Percentiles rank a stretch among this genome's conserved stretches.
Conservation (phyloP, 129 eudicot species). For the Tagetes patula region DNA sequence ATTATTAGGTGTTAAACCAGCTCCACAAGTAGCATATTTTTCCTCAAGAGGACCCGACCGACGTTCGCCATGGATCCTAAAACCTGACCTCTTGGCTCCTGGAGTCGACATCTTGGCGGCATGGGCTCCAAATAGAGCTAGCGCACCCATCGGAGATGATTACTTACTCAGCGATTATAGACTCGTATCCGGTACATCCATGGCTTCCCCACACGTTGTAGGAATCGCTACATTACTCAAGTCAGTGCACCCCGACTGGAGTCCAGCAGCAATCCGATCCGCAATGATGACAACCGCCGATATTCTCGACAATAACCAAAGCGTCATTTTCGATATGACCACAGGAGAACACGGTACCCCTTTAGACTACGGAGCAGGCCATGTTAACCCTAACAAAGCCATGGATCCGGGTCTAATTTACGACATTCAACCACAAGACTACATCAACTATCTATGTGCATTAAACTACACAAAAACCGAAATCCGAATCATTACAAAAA, state of each 20-base stretch:
- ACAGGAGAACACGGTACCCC: slow-evolving; percentile 34
- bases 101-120: slow-evolving; percentile 49
- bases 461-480: slow-evolving; percentile 41
- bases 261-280: slow-evolving; percentile 50
- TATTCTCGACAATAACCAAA: slow-evolving; percentile 30
- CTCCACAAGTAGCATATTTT: slow-evolving; percentile 49
- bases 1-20: slow-evolving; percentile 35
- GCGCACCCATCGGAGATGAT: slow-evolving; percentile 38
- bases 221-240: slow-evolving; percentile 51
- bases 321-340: slow-evolving; percentile 38
- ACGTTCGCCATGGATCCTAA: slow-evolving; percentile 45
- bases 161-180: slow-evolving; percentile 38
- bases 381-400: slow-evolving; percentile 51
- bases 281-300: slow-evolving; percentile 56
- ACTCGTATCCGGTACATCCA: slow-evolving; percentile 44
- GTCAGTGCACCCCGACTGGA: slow-evolving; percentile 47
- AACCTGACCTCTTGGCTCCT: slow-evolving; percentile 51
- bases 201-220: slow-evolving; percentile 48
- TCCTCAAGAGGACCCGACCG: slow-evolving; percentile 45
- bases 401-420: slow-evolving; percentile 54
- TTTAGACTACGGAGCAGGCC: slow-evolving; percentile 47
- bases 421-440: slow-evolving; percentile 41
- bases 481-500: slow-evolving; percentile 37
- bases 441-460: slow-evolving; percentile 45
- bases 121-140: slow-evolving; percentile 43